Evolutionary conservation across 306 rosid genomes (phyloP).

Genomic region (Acacia confusa): DNA sequence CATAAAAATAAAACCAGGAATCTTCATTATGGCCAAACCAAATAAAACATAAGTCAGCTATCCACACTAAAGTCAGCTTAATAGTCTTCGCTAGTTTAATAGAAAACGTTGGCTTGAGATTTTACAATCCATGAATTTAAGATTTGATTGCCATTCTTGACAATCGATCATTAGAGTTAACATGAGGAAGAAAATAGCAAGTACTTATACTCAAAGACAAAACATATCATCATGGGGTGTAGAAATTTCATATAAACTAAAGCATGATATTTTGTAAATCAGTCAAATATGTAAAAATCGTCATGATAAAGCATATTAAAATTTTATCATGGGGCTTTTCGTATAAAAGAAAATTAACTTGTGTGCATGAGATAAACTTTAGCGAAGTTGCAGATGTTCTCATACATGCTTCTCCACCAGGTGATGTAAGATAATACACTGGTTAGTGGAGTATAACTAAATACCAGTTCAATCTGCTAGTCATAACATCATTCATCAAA

Average conservation of each 20-base stretch:
- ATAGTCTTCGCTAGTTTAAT: slow-evolving; percentile 1
- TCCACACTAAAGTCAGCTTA: not conserved
- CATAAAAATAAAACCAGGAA: slow-evolving; percentile 21
- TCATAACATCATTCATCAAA: not conserved
- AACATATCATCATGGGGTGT: not conserved
- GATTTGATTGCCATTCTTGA: not conserved
- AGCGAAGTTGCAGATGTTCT: not conserved
- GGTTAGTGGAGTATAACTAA: not conserved
- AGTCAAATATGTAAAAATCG: not conserved
- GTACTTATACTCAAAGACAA: not conserved
- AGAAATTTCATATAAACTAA: not conserved
- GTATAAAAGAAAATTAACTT: no score
- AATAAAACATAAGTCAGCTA: slow-evolving; percentile 5
- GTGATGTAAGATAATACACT: not conserved
- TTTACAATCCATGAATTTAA: not conserved
- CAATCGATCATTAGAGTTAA: not conserved
- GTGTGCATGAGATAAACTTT: not conserved
- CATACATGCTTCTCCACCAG: not conserved
- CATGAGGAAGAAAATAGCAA: not conserved
- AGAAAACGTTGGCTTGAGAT: not conserved
- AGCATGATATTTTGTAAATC: not conserved
- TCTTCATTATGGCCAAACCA: slow-evolving; percentile 7
- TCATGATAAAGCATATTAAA: not conserved
- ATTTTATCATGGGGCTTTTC: not conserved
- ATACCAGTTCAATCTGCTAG: not conserved